Percentiles rank a stretch among this genome's conserved stretches.
These are phyloP conservation scores for Hippophae gyantsensis DNA, from an alignment of 306 rosid genomes.

Conservation along the genomic window DNA sequence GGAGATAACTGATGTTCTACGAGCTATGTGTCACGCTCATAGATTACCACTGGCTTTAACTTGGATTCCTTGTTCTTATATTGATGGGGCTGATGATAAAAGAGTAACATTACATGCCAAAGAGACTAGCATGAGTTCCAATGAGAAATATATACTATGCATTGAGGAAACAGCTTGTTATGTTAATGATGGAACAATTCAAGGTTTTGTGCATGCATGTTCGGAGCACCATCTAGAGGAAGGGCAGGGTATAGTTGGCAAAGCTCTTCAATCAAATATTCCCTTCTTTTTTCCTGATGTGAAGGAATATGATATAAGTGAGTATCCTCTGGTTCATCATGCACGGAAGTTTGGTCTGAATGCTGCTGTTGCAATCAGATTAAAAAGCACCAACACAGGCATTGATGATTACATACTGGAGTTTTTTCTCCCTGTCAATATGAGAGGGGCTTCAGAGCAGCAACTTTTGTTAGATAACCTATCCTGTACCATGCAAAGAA, in stretches of 20 bases:
- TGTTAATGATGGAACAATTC: slow-evolving; percentile 44
- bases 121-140: slow-evolving; percentile 18
- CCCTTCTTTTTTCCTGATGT: slow-evolving; percentile 75
- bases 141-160: slow-evolving; percentile 54
- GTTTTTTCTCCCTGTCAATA: slow-evolving; percentile 70
- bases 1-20: slow-evolving; percentile 65
- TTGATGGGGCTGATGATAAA: slow-evolving; percentile 28
- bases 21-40: slow-evolving; percentile 82
- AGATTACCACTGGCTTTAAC: slow-evolving; percentile 78
- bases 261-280: slow-evolving; percentile 75
- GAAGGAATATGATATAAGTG: slow-evolving; percentile 56
- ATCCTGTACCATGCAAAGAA: slow-evolving; percentile 80
- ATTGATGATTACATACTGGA: slow-evolving; percentile 74
- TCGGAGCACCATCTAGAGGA: slow-evolving; percentile 63
- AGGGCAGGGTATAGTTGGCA: slow-evolving; percentile 88
- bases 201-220: slow-evolving; percentile 72
- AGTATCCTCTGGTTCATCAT: slow-evolving; percentile 80
- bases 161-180: slow-evolving; percentile 70
- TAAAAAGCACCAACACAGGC: slow-evolving; percentile 65
- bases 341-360: slow-evolving; percentile 72
- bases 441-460: slow-evolving; percentile 65
- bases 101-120: slow-evolving; percentile 28
- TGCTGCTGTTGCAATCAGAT: slow-evolving; percentile 77
- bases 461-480: slow-evolving; percentile 74
- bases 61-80: slow-evolving; percentile 70